Evolutionary conservation across 1,284 basidiomycete species (phyloP), one percentile per base, ranked within the genome.

Genomic region (Irpex sp.): DNA sequence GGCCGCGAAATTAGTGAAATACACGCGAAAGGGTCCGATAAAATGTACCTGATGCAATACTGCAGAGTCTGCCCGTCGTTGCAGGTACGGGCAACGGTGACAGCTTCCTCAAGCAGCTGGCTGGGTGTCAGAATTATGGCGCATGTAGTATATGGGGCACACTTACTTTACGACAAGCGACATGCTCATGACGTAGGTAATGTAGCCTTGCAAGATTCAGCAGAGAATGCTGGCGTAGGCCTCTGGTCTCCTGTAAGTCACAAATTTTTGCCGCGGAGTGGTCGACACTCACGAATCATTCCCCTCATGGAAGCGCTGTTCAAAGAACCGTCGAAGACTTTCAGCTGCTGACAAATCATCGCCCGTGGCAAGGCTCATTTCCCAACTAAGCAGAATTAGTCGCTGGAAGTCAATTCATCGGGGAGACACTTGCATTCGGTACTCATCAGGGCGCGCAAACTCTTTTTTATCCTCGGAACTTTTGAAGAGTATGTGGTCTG

Each of bases 161-260:
- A 56, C 70, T 31, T 63, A 90, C 91, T 78, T 90, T 85, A 62
- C 84, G 81, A 49, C 88, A 88, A 46, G 89, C 88, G 11, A 79
- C 77, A 68, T 80, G 81, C 71, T 93, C 90, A 56, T 83, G 80
- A 17, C 85, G 82, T 46, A 86, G 75, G 70, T 88, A 93, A 69
- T 93, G 89, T 81, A 90, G 84, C 57, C 89, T 82, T 31, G 88
- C 88, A n/a, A 93, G 77, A 67, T 90, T 88, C 47, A 93, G 77
- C 61, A 93, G 73, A 0, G 89, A 89, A 70, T 90, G 88, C 67
- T 93, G 91, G 57, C 92, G 87, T 62, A 91, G 75, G 15, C 89
- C 89, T 31, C 92, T 93, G 67, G 36, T 59, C 26, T 26, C 26
- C 26, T 47, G 54, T 43, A 57, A 57, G 61, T 57, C 31, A 61